These are phyloP conservation scores for Tetrahymena thermophila DNA, from an alignment of 73 alveolate genomes.

Conservation along the genomic window DNA sequence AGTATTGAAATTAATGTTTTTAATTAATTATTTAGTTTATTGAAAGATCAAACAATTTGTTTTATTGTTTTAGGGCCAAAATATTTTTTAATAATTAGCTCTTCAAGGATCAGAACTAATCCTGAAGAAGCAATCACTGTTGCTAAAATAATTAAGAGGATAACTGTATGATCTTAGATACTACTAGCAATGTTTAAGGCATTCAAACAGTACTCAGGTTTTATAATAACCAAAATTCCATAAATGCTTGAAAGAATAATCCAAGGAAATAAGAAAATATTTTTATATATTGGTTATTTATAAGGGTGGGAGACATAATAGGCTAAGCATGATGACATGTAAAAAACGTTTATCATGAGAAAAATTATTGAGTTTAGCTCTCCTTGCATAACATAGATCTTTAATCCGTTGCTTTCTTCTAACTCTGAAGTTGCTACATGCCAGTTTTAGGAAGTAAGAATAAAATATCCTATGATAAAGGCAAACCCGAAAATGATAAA, in stretches of 20 bases:
- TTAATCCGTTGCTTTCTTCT: not conserved
- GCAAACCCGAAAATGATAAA: not conserved
- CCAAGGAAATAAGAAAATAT: not conserved
- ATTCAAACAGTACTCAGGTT: not conserved
- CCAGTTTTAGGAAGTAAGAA: slow-evolving; percentile 15
- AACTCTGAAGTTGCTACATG: not conserved
- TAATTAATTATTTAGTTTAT: not conserved
- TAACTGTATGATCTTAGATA: not conserved
- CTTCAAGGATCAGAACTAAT: not conserved
- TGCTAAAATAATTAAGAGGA: not conserved
- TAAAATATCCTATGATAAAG: not conserved
- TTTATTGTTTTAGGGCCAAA: not conserved
- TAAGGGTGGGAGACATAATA: slow-evolving; percentile 14
- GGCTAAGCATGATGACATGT: slow-evolving; percentile 5
- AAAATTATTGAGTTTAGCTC: not conserved
- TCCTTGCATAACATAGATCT: slow-evolving; percentile 12
- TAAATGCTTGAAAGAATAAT: not conserved
- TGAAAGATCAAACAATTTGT: not conserved
- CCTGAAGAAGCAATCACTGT: not conserved
- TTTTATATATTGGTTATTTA: not conserved
- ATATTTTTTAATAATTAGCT: not conserved
- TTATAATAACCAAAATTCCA: not conserved
- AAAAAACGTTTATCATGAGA: not conserved
- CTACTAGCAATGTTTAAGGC: not conserved
- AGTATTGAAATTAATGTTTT: no score